These are phyloP conservation scores for Tolypocladium ophioglossoides DNA, from an alignment of 2,329 filamentous ascomycete genomes.

Conservation along the genomic window DNA sequence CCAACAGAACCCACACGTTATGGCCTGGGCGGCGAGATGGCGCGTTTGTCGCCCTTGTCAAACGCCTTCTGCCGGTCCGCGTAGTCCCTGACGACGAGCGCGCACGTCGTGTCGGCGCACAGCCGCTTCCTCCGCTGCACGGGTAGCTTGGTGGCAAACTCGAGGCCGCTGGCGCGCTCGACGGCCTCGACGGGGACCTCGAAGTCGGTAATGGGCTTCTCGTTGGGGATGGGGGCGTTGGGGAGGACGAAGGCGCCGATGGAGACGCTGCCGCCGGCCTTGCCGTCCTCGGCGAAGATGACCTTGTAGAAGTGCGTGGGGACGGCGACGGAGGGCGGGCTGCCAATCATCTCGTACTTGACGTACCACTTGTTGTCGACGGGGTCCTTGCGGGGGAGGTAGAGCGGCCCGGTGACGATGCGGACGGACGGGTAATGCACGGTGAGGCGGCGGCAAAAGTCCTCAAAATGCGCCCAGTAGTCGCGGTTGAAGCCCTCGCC, in stretches of 20 bases:
- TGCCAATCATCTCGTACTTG: slow-evolving; percentile 89
- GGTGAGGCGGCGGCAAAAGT: slow-evolving; percentile 84
- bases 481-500: slow-evolving; percentile 97
- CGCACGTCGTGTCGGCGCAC: slow-evolving; percentile 79
- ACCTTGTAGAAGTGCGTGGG: slow-evolving; percentile 99
- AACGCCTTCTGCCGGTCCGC: slow-evolving; percentile 50
- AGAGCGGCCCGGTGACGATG: slow-evolving; percentile 87
- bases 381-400: slow-evolving; percentile 75
- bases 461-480: slow-evolving; percentile 98
- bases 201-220: slow-evolving; percentile 80
- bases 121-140: slow-evolving; percentile 62
- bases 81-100: slow-evolving; percentile 74
- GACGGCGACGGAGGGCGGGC: slow-evolving; percentile 85
- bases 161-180: slow-evolving; percentile 82
- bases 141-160: slow-evolving; percentile 78
- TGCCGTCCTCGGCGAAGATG: slow-evolving; percentile 85
- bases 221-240: slow-evolving; percentile 79
- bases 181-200: slow-evolving; percentile 91
- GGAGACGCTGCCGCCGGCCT: slow-evolving; percentile 61
- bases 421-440: slow-evolving; percentile 73
- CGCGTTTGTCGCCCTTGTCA: slow-evolving; percentile 25
- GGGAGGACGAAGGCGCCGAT: slow-evolving; percentile 92
- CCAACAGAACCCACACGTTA: slow-evolving; percentile 1
- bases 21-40: slow-evolving; percentile 7
- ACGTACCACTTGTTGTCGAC: slow-evolving; percentile 91